phyloP scores from a whole-genome alignment of 257 asterid species.

The Datura wrightii region DNA sequence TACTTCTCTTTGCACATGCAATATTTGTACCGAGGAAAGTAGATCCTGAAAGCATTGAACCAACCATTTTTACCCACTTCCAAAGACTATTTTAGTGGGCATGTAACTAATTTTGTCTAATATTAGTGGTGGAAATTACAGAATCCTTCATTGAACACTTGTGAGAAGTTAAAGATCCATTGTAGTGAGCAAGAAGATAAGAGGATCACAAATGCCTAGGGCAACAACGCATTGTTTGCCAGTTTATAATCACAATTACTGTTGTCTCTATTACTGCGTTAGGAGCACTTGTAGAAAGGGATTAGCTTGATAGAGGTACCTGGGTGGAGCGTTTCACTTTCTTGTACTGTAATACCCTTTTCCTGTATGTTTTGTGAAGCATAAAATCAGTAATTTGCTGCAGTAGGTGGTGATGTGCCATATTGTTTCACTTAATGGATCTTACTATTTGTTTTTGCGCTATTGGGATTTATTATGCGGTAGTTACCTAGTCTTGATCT shows the following conservation, averaged over 20 bases:
- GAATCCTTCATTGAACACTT: neutral
- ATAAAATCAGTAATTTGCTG: neutral
- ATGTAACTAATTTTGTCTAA: neutral
- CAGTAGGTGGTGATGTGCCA: neutral
- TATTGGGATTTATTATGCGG: neutral
- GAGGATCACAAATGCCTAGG: neutral
- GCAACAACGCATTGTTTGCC: neutral
- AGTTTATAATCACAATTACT: neutral
- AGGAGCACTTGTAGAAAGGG: conserved; percentile 6
- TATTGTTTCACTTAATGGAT: neutral
- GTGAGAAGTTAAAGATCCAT: neutral
- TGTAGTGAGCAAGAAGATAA: neutral
- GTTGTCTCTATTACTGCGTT: conserved; percentile 1
- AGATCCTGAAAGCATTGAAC: conserved; percentile 15
- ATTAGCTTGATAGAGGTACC: neutral
- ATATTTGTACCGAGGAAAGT: neutral
- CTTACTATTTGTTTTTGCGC: neutral
- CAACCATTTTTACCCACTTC: neutral
- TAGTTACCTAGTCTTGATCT: neutral
- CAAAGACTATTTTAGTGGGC: neutral
- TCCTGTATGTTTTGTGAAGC: neutral
- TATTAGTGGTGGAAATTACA: neutral
- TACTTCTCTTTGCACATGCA: neutral
- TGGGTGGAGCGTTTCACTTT: neutral
- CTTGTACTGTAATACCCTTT: neutral